phyloP scores from a whole-genome alignment of 1,139 yeast genomes.

The Diutina mesorugosa region DNA sequence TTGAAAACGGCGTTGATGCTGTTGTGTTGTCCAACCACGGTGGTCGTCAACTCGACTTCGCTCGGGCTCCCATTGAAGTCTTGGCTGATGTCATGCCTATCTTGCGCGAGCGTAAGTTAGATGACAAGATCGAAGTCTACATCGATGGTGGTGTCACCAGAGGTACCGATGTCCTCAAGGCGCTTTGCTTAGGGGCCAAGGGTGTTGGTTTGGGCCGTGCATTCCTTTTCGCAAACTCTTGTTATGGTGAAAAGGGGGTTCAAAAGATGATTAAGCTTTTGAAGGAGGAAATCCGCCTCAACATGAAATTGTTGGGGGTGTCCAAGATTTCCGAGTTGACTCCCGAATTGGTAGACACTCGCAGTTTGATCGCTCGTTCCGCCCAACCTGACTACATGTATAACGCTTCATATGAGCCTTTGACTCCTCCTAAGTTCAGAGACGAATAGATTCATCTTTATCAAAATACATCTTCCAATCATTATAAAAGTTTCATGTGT shows the following conservation, averaged over 20 bases:
- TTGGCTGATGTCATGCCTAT: conserved; percentile 51
- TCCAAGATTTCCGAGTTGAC: conserved; percentile 5
- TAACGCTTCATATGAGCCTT: conserved; percentile 6
- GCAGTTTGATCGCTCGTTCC: conserved; percentile 4
- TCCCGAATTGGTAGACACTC: conserved; percentile 6
- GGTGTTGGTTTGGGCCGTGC: conserved; percentile 73
- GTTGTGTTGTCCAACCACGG: conserved; percentile 63
- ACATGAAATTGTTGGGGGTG: conserved; percentile 80
- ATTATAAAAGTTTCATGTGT: no score
- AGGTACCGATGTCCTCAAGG: conserved; percentile 55
- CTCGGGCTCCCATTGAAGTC: conserved; percentile 57
- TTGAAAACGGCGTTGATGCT: conserved; percentile 50
- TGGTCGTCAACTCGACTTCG: conserved; percentile 59
- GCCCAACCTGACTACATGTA: conserved; percentile 6
- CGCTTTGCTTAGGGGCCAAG: conserved; percentile 55
- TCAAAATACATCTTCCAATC: not conserved
- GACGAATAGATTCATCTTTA: conserved; percentile 3
- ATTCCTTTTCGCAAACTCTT: conserved; percentile 56
- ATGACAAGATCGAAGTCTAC: conserved; percentile 38
- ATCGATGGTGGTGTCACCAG: conserved; percentile 62
- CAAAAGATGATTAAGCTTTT: conserved; percentile 62
- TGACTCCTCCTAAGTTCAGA: conserved; percentile 5
- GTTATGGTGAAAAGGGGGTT: conserved; percentile 74
- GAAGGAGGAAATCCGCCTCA: conserved; percentile 74
- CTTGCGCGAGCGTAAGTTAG: conserved; percentile 29